Evolutionary conservation across 441 rosid species (phyloP).

Genomic region (Eruca vesicaria): DNA sequence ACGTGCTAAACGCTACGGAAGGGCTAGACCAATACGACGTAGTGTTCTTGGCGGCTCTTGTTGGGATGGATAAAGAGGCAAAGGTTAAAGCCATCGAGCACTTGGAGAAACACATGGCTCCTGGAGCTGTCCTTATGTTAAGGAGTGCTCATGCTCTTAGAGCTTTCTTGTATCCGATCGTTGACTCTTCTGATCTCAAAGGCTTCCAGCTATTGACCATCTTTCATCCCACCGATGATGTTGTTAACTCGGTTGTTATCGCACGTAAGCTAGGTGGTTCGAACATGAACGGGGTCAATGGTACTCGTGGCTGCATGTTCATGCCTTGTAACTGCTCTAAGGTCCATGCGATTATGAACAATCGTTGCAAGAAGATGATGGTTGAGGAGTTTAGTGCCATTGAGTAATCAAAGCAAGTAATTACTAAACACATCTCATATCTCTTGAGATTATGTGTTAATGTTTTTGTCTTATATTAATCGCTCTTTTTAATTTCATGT

Average conservation of each 20-base stretch:
- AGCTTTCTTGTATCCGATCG: conserved; percentile 78
- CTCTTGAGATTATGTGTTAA: background rate
- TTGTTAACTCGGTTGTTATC: conserved; percentile 74
- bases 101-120: conserved; percentile 74
- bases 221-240: conserved; percentile 83
- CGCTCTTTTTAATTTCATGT: conserved; percentile 1
- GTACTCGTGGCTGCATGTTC: conserved; percentile 32
- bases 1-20: conserved; percentile 50
- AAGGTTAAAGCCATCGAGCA: conserved; percentile 64
- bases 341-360: conserved; percentile 37
- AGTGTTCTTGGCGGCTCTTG: conserved; percentile 80
- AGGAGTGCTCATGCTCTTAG: conserved; percentile 94
- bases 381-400: conserved; percentile 35
- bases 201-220: conserved; percentile 73
- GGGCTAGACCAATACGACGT: conserved; percentile 65
- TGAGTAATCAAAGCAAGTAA: conserved; percentile 17
- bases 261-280: conserved; percentile 52
- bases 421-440: conserved; percentile 1
- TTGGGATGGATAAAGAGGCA: conserved; percentile 77
- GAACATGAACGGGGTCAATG: background rate
- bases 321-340: conserved; percentile 37
- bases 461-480: conserved; percentile 7
- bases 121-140: conserved; percentile 62
- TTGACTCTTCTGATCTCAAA: conserved; percentile 60
- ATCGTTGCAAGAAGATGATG: conserved; percentile 32